Evolutionary conservation across 2,329 filamentous ascomycete species (phyloP).

Genomic region (Penicillium polonicum): DNA sequence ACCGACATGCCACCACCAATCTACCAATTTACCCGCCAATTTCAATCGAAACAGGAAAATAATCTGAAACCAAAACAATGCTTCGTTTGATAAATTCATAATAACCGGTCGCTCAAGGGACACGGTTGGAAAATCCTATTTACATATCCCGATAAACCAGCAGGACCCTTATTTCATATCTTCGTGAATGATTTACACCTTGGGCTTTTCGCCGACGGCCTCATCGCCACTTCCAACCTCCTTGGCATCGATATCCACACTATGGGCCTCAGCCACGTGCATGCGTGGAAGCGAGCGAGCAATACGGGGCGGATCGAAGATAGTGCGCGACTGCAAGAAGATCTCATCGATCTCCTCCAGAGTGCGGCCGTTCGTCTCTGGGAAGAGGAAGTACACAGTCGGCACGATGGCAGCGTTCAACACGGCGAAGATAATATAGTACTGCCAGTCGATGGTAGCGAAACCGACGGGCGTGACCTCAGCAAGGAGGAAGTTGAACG

Average conservation of each 20-base stretch:
- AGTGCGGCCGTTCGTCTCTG: conserved; percentile 40
- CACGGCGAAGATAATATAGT: conserved; percentile 35
- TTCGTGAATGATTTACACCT: not conserved
- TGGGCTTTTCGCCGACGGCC: not conserved
- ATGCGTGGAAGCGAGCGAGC: conserved; percentile 14
- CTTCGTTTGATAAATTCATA: not conserved
- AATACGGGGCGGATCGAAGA: conserved; percentile 29
- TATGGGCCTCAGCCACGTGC: not conserved
- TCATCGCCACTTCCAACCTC: not conserved
- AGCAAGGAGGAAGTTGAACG: conserved; percentile 21
- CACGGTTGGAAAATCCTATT: not conserved
- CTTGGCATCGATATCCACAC: not conserved
- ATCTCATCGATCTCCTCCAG: conserved; percentile 44
- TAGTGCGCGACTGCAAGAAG: conserved; percentile 34
- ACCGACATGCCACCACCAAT: not conserved
- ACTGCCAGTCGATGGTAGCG: conserved; percentile 13
- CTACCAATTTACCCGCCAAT: not conserved
- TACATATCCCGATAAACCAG: not conserved
- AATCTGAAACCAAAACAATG: not conserved
- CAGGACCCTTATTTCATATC: not conserved
- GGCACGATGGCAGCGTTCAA: conserved; percentile 39
- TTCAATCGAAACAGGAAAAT: not conserved
- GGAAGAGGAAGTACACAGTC: conserved; percentile 41
- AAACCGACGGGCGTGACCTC: conserved; percentile 18
- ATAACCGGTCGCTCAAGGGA: not conserved